Evolutionary conservation across 2,329 filamentous ascomycete genomes (phyloP), one percentile per base, ranked within the genome.

Genomic region (Thelonectria olida): DNA sequence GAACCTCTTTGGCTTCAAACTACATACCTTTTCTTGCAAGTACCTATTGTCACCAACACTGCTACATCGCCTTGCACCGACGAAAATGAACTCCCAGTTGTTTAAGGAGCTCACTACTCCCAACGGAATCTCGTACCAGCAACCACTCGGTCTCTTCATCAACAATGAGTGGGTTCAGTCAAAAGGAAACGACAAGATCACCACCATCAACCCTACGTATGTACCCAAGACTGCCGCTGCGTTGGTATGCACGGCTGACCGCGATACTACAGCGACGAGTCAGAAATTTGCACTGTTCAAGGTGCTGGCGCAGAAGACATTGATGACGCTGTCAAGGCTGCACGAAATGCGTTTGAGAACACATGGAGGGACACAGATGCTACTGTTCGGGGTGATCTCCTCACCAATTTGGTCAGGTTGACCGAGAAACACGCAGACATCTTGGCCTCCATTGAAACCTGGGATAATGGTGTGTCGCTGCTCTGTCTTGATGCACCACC

Each of bases 91-190:
- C 28, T 38, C n/a, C n/a, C n/a, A n/a, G n/a, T n/a, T n/a, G n/a
- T n/a, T n/a, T n/a, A n/a, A n/a, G n/a, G n/a, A 23, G 10, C 39
- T 22, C 39, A 44, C 17, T 7, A 22, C 17, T 13, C 34, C 31
- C 20, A 51, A 51, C 48, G 31, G 20, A 13, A 12, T 50, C 50
- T 44, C 42, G 20, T 61, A 56, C 25, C 31, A 54, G 22, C 47
- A 63, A n/a, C 61, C 61, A 2, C 45, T 60, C 5, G 61, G 61
- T 25, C 15, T 63, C 9, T 63, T 48, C 34, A 63, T 63, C 9
- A 38, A 63, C 36, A 42, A 42, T 15, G 20, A 63, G 19, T 63
- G 20, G 12, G 31, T 51, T 12, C n/a, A 13, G 20, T 8, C 8
- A 19, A 20, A 8, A 10, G 10, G 12, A n/a, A n/a, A n/a, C n/a